These are phyloP conservation scores for Arctostaphylos glauca DNA, from an alignment of 148 eudicot species.

Conservation along the genomic window DNA sequence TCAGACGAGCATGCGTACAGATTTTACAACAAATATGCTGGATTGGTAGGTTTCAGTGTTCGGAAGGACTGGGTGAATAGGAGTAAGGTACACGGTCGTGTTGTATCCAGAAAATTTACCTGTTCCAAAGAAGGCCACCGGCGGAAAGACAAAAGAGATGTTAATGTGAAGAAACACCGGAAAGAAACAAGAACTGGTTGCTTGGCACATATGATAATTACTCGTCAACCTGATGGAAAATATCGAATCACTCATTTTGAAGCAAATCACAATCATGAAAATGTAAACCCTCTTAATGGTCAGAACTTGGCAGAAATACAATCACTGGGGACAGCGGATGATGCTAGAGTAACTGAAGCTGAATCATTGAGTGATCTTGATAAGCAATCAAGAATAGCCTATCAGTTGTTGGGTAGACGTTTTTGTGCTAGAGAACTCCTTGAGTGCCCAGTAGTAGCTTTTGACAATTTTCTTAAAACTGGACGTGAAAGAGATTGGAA, in stretches of 20 bases:
- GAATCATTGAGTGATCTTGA: not conserved
- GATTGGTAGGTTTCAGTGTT: constrained; percentile 36
- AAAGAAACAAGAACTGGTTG: constrained; percentile 46
- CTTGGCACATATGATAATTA: constrained; percentile 37
- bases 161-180: constrained; percentile 36
- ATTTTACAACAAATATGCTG: constrained; percentile 34
- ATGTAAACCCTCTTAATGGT: constrained; percentile 15
- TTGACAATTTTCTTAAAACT: constrained; percentile 4
- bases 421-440: constrained; percentile 8
- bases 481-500: constrained; percentile 17
- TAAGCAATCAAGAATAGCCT: constrained; percentile 15
- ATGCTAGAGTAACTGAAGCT: constrained; percentile 4
- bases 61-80: constrained; percentile 41
- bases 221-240: constrained; percentile 36
- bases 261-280: constrained; percentile 30
- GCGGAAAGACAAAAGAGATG: constrained; percentile 31
- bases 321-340: not conserved
- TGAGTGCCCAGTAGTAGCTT: not conserved
- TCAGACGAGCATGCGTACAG: constrained; percentile 37
- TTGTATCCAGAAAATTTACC: constrained; percentile 41
- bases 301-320: constrained; percentile 7
- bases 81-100: constrained; percentile 39
- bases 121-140: constrained; percentile 43
- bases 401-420: constrained; percentile 16
- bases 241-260: constrained; percentile 32